These are phyloP conservation scores for Dictyostelium firmibasis DNA, from an alignment of 78 protist species.

Conservation along the genomic window DNA sequence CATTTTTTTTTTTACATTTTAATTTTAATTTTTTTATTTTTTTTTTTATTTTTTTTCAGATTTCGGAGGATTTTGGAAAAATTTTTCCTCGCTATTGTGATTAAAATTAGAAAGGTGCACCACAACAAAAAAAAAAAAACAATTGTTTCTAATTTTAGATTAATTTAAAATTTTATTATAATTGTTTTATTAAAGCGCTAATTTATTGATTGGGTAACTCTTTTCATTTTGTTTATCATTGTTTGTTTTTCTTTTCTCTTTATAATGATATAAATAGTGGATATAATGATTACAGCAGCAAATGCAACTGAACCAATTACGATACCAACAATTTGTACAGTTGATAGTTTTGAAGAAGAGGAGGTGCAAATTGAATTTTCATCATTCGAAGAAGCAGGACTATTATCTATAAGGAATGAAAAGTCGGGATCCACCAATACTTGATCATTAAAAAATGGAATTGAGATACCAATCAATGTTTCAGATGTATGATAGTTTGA, in stretches of 20 bases:
- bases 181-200: neutral
- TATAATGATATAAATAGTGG: neutral
- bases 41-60: no score
- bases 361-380: neutral
- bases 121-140: no score
- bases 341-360: neutral
- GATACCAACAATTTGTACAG: neutral
- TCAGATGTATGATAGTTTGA: neutral
- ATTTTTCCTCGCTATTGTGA: no score
- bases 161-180: no score
- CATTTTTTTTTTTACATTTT: no score
- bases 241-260: no score
- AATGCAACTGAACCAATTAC: neutral
- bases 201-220: neutral
- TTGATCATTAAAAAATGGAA: neutral
- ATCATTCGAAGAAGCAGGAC: neutral
- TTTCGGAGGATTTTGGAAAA: no score
- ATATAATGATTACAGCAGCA: neutral
- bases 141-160: no score
- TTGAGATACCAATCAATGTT: neutral
- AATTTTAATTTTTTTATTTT: no score
- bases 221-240: neutral
- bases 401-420: neutral
- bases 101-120: no score
- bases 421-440: constrained; percentile 18